Conservation (phyloP, 192 early-diverging fungal genomes). For the Linnemannia schmuckeri region DNA sequence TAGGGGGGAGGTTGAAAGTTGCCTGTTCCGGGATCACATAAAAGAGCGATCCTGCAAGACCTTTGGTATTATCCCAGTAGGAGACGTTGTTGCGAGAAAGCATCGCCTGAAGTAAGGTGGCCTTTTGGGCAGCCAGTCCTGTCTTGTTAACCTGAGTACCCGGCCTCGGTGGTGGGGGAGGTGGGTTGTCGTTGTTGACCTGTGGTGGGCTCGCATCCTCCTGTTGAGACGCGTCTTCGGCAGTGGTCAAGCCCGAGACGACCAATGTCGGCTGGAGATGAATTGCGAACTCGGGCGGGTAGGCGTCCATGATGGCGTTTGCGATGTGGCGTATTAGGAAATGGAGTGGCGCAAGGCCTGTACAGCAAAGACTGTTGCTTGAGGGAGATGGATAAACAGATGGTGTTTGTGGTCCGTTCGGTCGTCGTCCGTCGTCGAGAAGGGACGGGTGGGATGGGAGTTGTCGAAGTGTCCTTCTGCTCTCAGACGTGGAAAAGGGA, state of each 20-base stretch:
- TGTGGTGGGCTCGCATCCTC: slow-evolving; percentile 10
- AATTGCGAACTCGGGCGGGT: slow-evolving; percentile 68
- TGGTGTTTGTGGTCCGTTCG: neutral
- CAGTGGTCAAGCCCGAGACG: slow-evolving; percentile 60
- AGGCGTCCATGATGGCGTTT: slow-evolving; percentile 63
- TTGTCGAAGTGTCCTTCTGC: neutral
- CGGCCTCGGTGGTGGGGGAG: slow-evolving; percentile 35
- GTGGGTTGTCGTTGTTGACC: slow-evolving; percentile 9
- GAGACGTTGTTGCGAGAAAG: slow-evolving; percentile 47
- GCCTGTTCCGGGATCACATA: slow-evolving; percentile 52
- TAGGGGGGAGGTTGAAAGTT: slow-evolving; percentile 37
- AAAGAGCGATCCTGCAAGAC: slow-evolving; percentile 38
- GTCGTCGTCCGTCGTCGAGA: neutral
- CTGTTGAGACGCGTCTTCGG: slow-evolving; percentile 44
- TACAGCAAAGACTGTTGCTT: neutral
- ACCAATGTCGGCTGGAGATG: slow-evolving; percentile 70
- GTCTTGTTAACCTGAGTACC: slow-evolving; percentile 18
- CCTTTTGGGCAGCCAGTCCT: slow-evolving; percentile 44
- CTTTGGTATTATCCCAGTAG: slow-evolving; percentile 40
- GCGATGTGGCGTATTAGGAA: neutral
- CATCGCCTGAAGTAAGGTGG: slow-evolving; percentile 49
- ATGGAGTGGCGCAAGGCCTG: neutral
- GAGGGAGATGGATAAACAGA: neutral
- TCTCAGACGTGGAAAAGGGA: neutral
- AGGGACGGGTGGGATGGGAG: neutral